phyloP scores from a whole-genome alignment of 495 filamentous ascomycete species.

The Gamarada debralockiae region DNA sequence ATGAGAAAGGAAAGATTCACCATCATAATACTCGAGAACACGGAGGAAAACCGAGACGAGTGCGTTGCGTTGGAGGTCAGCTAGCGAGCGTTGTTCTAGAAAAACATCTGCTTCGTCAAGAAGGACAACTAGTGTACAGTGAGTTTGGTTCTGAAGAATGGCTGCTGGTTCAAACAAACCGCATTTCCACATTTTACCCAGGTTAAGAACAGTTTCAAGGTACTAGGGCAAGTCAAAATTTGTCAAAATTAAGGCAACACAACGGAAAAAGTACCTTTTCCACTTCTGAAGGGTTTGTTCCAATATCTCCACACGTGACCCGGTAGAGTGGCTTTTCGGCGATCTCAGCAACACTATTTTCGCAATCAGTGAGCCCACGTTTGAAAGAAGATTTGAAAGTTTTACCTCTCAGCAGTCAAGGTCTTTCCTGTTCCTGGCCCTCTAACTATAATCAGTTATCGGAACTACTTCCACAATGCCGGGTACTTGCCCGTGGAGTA shows the following conservation, averaged over 20 bases:
- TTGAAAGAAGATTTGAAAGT: not conserved
- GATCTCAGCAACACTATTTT: slow-evolving; percentile 45
- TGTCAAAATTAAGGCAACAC: not conserved
- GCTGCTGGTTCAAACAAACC: too few species aligned
- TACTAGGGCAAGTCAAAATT: slow-evolving; percentile 15
- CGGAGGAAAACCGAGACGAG: slow-evolving; percentile 51
- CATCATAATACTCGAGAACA: slow-evolving; percentile 48
- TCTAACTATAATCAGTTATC: not conserved
- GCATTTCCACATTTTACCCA: slow-evolving; percentile 42
- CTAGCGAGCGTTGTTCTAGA: too few species aligned
- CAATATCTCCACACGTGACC: slow-evolving; percentile 50
- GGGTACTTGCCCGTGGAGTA: slow-evolving; percentile 46
- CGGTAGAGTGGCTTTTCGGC: slow-evolving; percentile 43
- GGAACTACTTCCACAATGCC: not conserved
- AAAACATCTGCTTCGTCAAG: too few species aligned
- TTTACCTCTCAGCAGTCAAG: slow-evolving; percentile 38
- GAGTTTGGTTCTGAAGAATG: too few species aligned
- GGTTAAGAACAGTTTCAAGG: slow-evolving; percentile 40
- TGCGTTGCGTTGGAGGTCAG: too few species aligned
- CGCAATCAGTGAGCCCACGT: not conserved
- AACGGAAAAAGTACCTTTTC: slow-evolving; percentile 17
- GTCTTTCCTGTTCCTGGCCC: slow-evolving; percentile 50
- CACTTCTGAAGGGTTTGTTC: slow-evolving; percentile 36
- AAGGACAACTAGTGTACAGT: too few species aligned
- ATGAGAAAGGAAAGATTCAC: not conserved